Percentiles rank a stretch among this genome's conserved stretches.
These are phyloP conservation scores for Croton setiger DNA, from an alignment of 441 rosid genomes.

Conservation along the genomic window DNA sequence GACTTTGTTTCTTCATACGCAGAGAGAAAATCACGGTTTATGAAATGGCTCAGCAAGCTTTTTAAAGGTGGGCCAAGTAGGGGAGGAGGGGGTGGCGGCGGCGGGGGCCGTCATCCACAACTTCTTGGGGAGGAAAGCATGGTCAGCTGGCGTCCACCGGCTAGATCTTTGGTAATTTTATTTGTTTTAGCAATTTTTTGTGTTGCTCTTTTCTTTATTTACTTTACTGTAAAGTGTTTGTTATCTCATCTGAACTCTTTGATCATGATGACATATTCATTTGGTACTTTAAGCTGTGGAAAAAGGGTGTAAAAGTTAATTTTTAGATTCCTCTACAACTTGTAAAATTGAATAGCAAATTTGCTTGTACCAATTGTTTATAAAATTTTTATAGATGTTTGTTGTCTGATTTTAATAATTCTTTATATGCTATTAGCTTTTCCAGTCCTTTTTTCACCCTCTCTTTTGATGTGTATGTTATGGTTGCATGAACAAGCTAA, in stretches of 20 bases:
- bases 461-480: conserved; percentile 11
- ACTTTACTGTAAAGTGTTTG: background rate
- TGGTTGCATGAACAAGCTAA: background rate
- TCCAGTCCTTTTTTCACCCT: background rate
- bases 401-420: conserved; percentile 6
- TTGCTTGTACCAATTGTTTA: background rate
- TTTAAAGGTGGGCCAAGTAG: conserved; percentile 57
- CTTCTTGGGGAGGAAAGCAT: conserved; percentile 75
- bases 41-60: conserved; percentile 89
- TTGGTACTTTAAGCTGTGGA: background rate
- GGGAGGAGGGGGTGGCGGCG: conserved; percentile 19
- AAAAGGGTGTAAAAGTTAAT: no score
- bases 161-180: conserved; percentile 58
- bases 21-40: conserved; percentile 76
- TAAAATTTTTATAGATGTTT: background rate
- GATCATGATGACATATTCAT: background rate
- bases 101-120: conserved; percentile 46
- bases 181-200: conserved; percentile 2
- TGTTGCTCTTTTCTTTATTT: background rate
- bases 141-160: conserved; percentile 57
- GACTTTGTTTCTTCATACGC: conserved; percentile 63
- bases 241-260: background rate
- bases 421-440: background rate
- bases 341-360: conserved; percentile 4
- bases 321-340: conserved; percentile 8